These are phyloP conservation scores for Buddleja alternifolia DNA, from an alignment of 257 asterid genomes.

Conservation along the genomic window DNA sequence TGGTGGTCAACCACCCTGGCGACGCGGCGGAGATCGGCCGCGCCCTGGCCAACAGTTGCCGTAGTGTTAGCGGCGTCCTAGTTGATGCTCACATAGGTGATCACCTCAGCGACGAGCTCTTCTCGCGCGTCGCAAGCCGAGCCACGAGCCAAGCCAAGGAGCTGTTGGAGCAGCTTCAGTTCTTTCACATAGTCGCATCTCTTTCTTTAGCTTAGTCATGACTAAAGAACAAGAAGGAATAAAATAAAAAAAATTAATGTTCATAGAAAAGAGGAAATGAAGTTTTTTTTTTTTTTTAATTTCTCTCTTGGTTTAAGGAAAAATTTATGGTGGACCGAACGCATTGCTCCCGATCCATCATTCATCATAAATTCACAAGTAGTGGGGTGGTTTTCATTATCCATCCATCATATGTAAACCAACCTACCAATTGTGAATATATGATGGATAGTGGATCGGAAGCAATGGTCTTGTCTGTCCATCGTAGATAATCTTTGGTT, in stretches of 20 bases:
- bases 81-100: constrained; percentile 96
- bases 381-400: too few relatives aligned
- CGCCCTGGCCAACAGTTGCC: constrained; percentile 82
- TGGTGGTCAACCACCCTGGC: constrained; percentile 77
- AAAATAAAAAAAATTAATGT: neutral
- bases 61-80: constrained; percentile 84
- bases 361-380: too few relatives aligned
- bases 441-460: too few relatives aligned
- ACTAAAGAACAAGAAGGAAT: neutral
- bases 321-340: too few relatives aligned
- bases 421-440: too few relatives aligned
- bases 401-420: too few relatives aligned
- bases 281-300: too few relatives aligned
- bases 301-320: too few relatives aligned
- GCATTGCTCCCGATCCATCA: too few relatives aligned
- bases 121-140: constrained; percentile 65
- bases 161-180: constrained; percentile 75
- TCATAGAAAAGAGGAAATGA: neutral
- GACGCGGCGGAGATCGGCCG: constrained; percentile 89
- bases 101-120: constrained; percentile 69
- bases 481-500: neutral
- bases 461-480: neutral
- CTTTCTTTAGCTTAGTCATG: constrained; percentile 58
- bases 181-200: constrained; percentile 89
- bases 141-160: constrained; percentile 76